These are phyloP conservation scores for Kwoniella newhampshirensis DNA, from an alignment of 768 basidiomycete genomes.

Conservation along the genomic window DNA sequence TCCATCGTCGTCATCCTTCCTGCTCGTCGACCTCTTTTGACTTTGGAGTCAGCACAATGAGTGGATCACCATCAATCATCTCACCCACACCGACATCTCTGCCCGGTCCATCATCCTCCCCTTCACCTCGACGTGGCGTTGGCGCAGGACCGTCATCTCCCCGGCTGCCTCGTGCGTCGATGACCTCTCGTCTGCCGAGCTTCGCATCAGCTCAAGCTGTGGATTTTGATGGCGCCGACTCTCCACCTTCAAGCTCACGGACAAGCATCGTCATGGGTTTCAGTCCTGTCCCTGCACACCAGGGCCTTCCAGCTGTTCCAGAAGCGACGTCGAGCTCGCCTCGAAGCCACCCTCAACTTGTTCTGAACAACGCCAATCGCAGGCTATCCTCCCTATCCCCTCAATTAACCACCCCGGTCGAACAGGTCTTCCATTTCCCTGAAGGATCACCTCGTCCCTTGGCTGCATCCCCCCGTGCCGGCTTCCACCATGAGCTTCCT, in stretches of 20 bases:
- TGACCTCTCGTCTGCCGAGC: slow-evolving; percentile 25
- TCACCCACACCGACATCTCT: slow-evolving; percentile 8
- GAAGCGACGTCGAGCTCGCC: slow-evolving; percentile 14
- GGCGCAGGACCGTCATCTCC: slow-evolving; percentile 34
- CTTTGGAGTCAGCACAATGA: slow-evolving; percentile 16
- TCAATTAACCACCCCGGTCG: slow-evolving; percentile 34
- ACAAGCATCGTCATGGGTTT: slow-evolving; percentile 33
- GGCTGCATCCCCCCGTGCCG: slow-evolving; percentile 20
- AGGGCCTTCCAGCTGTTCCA: slow-evolving; percentile 11
- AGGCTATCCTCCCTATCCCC: slow-evolving; percentile 29
- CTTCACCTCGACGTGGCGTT: slow-evolving; percentile 17
- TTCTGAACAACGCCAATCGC: slow-evolving; percentile 23
- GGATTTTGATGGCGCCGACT: slow-evolving; percentile 19
- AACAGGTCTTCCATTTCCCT: slow-evolving; percentile 24
- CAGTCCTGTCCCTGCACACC: slow-evolving; percentile 16
- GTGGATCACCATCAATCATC: slow-evolving; percentile 14
- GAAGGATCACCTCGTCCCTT: slow-evolving; percentile 21
- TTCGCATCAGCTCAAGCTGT: slow-evolving; percentile 17
- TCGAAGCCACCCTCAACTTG: slow-evolving; percentile 7
- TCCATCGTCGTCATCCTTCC: not conserved
- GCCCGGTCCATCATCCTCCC: slow-evolving; percentile 5
- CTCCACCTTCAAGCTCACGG: slow-evolving; percentile 11
- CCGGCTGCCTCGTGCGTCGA: slow-evolving; percentile 22
- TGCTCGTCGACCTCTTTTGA: too few species aligned
- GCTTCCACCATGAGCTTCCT: slow-evolving; percentile 20